Evolutionary conservation across 2,329 filamentous ascomycete species (phyloP), one percentile per base, ranked within the genome.

Genomic region (Rhynchosporium secalis): DNA sequence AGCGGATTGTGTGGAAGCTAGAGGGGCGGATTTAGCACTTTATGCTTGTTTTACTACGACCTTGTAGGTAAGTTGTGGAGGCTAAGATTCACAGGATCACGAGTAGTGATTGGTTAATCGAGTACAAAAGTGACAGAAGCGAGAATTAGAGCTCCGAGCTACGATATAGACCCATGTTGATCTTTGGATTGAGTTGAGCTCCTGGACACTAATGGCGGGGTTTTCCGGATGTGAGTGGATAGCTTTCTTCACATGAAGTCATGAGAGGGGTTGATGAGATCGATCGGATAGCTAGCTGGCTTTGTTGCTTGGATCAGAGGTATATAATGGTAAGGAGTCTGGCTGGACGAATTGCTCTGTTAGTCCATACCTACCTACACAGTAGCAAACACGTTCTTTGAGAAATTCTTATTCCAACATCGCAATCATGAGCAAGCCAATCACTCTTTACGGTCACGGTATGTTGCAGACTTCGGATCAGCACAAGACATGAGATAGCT

Each of bases 351-450:
- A 36, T 36, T 36, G 5, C 12, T 13, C 40, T 4, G 1, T 43
- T 43, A 4, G 4, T 12, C 2, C 13, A 43, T 15, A 12, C 13
- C 7, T 43, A 13, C 7, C 10, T 43, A 43, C 10, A 40, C 40
- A 43, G 2, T n/a, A 43, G 6, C 33, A 40, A 40, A 40, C 36
- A 8, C 36, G 36, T 40, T 43, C 13, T 13, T 13, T 12, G 10
- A 13, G 40, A 12, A 43, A 20, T 2, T 10, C 20, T 28, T 26
- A 26, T 46, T 4, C 4, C n/a, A n/a, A 46, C 41, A 36, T 36
- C 43, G 26, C 56, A 49, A 59, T 29, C n/a, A 62, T 62, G 61
- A 62, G 43, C 56, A 58, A 59, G 33, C 56, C 61, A 3, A 62
- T 62, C 20, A 51, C 43, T 38, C 56, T 62, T n/a, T 62, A 62